Percentiles rank a stretch among this genome's conserved stretches.
phyloP scores from a whole-genome alignment of 441 rosid species.

The Populus hybrid region DNA sequence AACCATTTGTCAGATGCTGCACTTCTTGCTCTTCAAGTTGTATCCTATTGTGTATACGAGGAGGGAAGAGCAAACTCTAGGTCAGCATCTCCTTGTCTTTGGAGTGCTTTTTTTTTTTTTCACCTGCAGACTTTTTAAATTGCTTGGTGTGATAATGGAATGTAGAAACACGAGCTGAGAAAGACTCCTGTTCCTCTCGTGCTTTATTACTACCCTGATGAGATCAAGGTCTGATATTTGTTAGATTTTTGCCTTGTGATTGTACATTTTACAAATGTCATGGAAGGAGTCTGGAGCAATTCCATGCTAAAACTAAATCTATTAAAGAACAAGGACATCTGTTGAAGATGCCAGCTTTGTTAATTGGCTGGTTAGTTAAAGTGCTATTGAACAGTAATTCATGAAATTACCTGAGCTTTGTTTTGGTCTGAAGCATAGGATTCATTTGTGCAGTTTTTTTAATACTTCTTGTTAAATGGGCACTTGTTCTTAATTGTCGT shows the following conservation, averaged over 20 bases:
- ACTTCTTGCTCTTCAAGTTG: conserved; percentile 60
- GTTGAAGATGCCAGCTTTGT: not conserved
- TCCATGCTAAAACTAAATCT: not conserved
- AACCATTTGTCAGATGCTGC: conserved; percentile 54
- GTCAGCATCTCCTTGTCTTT: conserved; percentile 33
- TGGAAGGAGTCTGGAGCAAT: not conserved
- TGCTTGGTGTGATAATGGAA: not conserved
- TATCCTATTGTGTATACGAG: conserved; percentile 54
- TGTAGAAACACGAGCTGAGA: not conserved
- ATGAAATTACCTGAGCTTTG: not conserved
- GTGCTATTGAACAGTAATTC: not conserved
- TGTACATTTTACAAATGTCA: not conserved
- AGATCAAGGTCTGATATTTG: not conserved
- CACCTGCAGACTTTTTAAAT: not conserved
- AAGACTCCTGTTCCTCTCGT: not conserved
- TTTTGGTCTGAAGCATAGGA: not conserved
- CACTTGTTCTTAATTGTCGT: no score
- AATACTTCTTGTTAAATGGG: not conserved
- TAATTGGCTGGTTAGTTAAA: not conserved
- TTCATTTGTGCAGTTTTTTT: not conserved
- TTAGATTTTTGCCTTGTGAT: not conserved
- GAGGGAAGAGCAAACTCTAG: conserved; percentile 49
- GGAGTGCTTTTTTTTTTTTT: not conserved
- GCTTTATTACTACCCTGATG: not conserved
- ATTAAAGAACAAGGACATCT: not conserved